Evolutionary conservation across 2,329 filamentous ascomycete species (phyloP).

Genomic region (Epichloe sp.): DNA sequence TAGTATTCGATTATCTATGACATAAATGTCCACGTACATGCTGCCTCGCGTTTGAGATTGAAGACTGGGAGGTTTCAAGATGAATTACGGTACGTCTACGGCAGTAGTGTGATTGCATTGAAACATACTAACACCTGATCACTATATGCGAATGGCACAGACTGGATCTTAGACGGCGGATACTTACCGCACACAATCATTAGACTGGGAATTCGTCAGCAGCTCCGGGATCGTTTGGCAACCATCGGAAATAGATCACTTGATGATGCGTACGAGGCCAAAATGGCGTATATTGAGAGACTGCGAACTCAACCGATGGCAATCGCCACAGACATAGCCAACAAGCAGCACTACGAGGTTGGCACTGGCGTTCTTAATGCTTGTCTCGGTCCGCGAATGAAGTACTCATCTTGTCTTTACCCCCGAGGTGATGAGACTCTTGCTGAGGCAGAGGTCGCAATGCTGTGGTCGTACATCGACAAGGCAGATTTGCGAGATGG

Average conservation of each 20-base stretch:
- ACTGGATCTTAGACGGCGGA: slow-evolving; percentile 50
- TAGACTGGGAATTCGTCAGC: slow-evolving; percentile 51
- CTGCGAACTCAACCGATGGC: slow-evolving; percentile 51
- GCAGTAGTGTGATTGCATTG: neutral
- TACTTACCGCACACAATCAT: slow-evolving; percentile 51
- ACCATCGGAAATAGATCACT: slow-evolving; percentile 41
- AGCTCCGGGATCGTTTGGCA: slow-evolving; percentile 46
- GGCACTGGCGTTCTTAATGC: slow-evolving; percentile 49
- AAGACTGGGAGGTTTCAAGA: neutral
- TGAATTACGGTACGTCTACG: slow-evolving; percentile 2
- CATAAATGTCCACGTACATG: no score
- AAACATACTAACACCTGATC: neutral
- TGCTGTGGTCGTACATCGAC: slow-evolving; percentile 50
- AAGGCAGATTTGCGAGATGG: slow-evolving; percentile 46
- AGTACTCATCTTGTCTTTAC: slow-evolving; percentile 58
- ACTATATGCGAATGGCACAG: slow-evolving; percentile 14
- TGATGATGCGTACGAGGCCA: slow-evolving; percentile 38
- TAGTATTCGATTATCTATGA: no score
- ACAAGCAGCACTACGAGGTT: slow-evolving; percentile 62
- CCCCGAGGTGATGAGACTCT: slow-evolving; percentile 48
- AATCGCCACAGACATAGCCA: slow-evolving; percentile 52
- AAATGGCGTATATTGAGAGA: slow-evolving; percentile 49
- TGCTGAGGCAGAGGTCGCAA: slow-evolving; percentile 51
- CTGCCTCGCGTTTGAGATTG: neutral
- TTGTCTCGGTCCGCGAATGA: slow-evolving; percentile 56